A percentile compares a stretch with the other conserved stretches of the same genome.
These are phyloP conservation scores for Fusarium verrucosum DNA, from an alignment of 2,329 filamentous ascomycete species.

Conservation along the genomic window DNA sequence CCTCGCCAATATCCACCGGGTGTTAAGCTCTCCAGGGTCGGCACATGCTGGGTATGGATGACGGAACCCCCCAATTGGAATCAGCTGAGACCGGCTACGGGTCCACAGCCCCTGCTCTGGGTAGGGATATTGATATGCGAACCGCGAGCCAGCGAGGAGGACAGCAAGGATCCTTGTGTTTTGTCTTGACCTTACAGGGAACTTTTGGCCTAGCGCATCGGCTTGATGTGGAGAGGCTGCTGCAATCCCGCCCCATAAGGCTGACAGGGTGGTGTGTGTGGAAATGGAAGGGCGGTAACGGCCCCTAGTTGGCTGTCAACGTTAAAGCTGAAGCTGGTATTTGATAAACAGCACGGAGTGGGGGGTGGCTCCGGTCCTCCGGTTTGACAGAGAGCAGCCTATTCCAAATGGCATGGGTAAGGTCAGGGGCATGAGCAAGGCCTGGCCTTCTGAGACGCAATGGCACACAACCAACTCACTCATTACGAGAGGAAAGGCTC, in stretches of 20 bases:
- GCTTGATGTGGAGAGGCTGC: constrained; percentile 33
- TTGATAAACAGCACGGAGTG: neutral
- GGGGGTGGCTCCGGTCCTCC: neutral
- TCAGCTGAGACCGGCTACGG: constrained; percentile 8
- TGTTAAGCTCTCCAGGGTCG: constrained; percentile 22
- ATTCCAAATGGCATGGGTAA: constrained; percentile 12
- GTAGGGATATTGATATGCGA: constrained; percentile 6
- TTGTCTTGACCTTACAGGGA: constrained; percentile 6
- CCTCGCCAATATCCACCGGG: constrained; percentile 41
- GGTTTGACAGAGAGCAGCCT: neutral
- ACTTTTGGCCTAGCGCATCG: constrained; percentile 39
- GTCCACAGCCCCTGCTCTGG: constrained; percentile 16
- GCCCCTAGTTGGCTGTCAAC: constrained; percentile 20
- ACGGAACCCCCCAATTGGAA: constrained; percentile 24
- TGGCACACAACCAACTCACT: neutral
- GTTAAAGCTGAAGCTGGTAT: constrained; percentile 22
- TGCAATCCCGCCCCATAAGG: constrained; percentile 41
- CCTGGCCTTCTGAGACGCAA: neutral
- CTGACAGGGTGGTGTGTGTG: constrained; percentile 38
- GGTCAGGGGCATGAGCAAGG: neutral
- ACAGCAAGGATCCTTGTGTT: neutral
- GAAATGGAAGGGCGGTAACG: constrained; percentile 4
- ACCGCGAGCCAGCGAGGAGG: constrained; percentile 16
- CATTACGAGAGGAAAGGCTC: neutral
- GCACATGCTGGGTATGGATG: constrained; percentile 18